Evolutionary conservation across 495 filamentous ascomycete species (phyloP).

Genomic region (Friedmanniomyces endolithicus): DNA sequence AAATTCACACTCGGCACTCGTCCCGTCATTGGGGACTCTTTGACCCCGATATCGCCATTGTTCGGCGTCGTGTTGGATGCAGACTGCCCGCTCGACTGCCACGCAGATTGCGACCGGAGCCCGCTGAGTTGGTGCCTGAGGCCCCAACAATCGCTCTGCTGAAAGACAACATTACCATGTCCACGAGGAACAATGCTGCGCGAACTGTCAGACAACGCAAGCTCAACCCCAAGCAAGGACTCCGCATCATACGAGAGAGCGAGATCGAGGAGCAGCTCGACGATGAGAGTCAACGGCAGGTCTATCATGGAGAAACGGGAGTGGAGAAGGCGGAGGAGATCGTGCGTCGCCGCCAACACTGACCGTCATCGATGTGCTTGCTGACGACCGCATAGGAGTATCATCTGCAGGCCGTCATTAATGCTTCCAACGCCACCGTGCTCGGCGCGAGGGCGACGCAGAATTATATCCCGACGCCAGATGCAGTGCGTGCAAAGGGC

Average conservation of each 20-base stretch:
- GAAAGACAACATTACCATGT: slow-evolving; percentile 13
- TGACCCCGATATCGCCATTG: slow-evolving; percentile 19
- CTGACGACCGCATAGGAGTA: slow-evolving; percentile 58
- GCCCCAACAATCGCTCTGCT: not conserved
- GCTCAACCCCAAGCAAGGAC: slow-evolving; percentile 72
- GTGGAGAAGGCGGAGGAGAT: slow-evolving; percentile 95
- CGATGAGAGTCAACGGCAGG: slow-evolving; percentile 52
- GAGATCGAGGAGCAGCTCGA: slow-evolving; percentile 57
- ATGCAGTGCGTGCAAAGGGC: slow-evolving; percentile 53
- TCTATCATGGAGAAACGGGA: slow-evolving; percentile 82
- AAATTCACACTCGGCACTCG: slow-evolving; percentile 3
- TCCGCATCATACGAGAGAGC: slow-evolving; percentile 74
- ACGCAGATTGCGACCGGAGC: slow-evolving; percentile 9
- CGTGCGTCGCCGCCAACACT: slow-evolving; percentile 46
- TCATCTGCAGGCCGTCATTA: slow-evolving; percentile 90
- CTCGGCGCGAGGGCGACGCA: slow-evolving; percentile 54
- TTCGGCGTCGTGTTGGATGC: slow-evolving; percentile 7
- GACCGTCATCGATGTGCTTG: not conserved
- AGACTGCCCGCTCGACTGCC: not conserved
- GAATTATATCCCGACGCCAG: slow-evolving; percentile 76
- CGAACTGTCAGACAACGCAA: slow-evolving; percentile 61
- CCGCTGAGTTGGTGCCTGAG: slow-evolving; percentile 8
- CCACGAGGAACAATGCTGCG: slow-evolving; percentile 22
- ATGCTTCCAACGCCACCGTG: slow-evolving; percentile 51
- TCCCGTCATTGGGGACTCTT: slow-evolving; percentile 5